phyloP scores from a whole-genome alignment of 306 rosid species.

The Dalbergia cultrata region DNA sequence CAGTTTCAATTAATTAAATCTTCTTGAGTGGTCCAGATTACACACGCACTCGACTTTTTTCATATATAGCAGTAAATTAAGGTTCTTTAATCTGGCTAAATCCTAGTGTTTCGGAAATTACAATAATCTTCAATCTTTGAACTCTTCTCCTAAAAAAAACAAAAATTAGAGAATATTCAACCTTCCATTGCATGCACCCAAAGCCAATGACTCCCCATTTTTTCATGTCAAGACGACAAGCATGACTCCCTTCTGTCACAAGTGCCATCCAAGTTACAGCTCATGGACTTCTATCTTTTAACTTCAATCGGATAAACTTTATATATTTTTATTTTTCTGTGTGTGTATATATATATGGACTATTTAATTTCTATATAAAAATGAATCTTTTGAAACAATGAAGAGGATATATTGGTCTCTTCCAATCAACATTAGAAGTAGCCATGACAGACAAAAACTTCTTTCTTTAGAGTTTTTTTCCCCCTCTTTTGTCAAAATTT shows the following conservation, averaged over 20 bases:
- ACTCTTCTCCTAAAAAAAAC: too few species aligned
- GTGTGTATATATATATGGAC: not conserved
- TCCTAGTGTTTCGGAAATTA: too few species aligned
- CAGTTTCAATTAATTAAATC: not conserved
- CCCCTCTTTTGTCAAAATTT: not conserved
- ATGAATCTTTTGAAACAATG: too few species aligned
- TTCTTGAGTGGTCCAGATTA: not conserved
- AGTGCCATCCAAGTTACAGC: too few species aligned
- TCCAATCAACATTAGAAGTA: not conserved
- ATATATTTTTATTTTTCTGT: not conserved
- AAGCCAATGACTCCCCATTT: too few species aligned
- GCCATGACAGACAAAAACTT: not conserved
- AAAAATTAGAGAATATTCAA: too few species aligned
- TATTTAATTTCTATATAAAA: not conserved
- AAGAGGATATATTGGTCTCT: not conserved
- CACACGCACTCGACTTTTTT: not conserved
- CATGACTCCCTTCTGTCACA: too few species aligned
- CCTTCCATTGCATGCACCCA: too few species aligned
- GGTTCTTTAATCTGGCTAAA: too few species aligned
- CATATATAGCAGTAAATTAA: not conserved
- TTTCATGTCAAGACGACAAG: too few species aligned
- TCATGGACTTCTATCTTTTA: not conserved
- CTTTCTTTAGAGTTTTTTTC: not conserved
- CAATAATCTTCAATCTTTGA: not conserved
- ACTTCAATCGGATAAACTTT: not conserved